Conservation (phyloP, 1,139 yeast species). For the Debaryomyces subglobosus region DNA sequence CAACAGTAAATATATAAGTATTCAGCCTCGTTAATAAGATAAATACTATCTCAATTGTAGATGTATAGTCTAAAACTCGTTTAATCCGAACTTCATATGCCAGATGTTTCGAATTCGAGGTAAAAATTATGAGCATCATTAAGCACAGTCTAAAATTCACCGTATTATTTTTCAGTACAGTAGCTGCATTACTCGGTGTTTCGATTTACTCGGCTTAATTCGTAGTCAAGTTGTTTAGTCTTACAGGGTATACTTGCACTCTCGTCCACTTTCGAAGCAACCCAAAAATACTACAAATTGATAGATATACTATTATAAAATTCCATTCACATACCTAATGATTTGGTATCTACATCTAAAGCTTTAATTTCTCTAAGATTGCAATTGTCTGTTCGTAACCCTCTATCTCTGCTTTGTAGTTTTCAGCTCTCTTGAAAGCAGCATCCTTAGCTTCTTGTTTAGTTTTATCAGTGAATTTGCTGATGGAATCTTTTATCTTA, state of each 20-base stretch:
- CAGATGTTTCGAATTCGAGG: no score
- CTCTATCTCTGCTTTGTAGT: conserved; percentile 80
- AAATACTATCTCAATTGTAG: neutral
- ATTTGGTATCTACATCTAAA: conserved; percentile 33
- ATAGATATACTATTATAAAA: neutral
- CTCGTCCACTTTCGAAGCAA: neutral
- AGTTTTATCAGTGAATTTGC: conserved; percentile 88
- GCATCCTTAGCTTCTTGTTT: conserved; percentile 78
- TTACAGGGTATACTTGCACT: no score
- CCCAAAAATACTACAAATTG: neutral
- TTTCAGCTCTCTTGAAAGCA: conserved; percentile 70
- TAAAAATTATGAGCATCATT: no score
- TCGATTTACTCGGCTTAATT: no score
- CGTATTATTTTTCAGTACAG: no score
- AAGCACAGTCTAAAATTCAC: no score
- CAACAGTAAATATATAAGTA: neutral
- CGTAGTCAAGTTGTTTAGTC: no score
- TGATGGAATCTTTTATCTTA: conserved; percentile 45
- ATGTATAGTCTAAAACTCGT: no score
- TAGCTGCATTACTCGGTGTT: no score
- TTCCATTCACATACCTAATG: conserved; percentile 1
- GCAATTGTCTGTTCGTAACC: conserved; percentile 80
- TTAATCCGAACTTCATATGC: no score
- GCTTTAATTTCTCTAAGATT: conserved; percentile 72
- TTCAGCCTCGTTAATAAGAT: neutral